Evolutionary conservation across 2,329 filamentous ascomycete species (phyloP).

Genomic region (Pseudopyricularia cyperi): DNA sequence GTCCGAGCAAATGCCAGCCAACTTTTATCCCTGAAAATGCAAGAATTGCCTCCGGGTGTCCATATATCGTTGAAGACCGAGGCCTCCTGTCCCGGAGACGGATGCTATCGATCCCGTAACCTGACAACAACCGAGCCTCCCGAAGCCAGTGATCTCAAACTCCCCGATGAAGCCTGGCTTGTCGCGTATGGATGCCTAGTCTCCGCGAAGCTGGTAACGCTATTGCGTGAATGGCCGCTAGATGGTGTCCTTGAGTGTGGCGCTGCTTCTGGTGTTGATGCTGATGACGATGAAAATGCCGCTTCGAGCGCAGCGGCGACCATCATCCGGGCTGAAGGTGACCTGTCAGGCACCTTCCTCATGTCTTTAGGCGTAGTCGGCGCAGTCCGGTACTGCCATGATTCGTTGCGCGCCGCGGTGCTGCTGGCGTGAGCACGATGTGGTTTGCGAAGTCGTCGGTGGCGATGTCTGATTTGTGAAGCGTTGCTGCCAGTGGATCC

Average conservation of each 20-base stretch:
- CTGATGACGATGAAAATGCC: not conserved
- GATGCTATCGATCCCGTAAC: slow-evolving; percentile 21
- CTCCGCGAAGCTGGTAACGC: slow-evolving; percentile 27
- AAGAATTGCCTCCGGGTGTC: no score
- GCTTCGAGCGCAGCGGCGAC: not conserved
- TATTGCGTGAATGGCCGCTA: slow-evolving; percentile 6
- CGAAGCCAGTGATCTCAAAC: slow-evolving; percentile 23
- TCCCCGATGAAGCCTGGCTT: slow-evolving; percentile 24
- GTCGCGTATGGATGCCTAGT: slow-evolving; percentile 25
- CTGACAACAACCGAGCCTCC: slow-evolving; percentile 31
- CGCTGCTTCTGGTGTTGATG: not conserved
- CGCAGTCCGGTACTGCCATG: slow-evolving; percentile 35
- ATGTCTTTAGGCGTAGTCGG: slow-evolving; percentile 35
- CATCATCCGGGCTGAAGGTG: not conserved
- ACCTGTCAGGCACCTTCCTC: not conserved
- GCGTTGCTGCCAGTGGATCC: slow-evolving; percentile 4
- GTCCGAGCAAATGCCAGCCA: no score
- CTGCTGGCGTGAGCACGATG: slow-evolving; percentile 12
- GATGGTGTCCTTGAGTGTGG: not conserved
- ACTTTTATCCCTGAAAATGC: no score
- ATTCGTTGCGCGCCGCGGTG: slow-evolving; percentile 28
- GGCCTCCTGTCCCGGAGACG: slow-evolving; percentile 10
- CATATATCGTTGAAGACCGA: not conserved
- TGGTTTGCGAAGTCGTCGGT: slow-evolving; percentile 14
- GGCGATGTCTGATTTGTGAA: slow-evolving; percentile 8